A percentile compares a stretch with the other conserved stretches of the same genome.
phyloP scores from a whole-genome alignment of 169 alveolate genomes.

The Amoebophrya sp. region DNA sequence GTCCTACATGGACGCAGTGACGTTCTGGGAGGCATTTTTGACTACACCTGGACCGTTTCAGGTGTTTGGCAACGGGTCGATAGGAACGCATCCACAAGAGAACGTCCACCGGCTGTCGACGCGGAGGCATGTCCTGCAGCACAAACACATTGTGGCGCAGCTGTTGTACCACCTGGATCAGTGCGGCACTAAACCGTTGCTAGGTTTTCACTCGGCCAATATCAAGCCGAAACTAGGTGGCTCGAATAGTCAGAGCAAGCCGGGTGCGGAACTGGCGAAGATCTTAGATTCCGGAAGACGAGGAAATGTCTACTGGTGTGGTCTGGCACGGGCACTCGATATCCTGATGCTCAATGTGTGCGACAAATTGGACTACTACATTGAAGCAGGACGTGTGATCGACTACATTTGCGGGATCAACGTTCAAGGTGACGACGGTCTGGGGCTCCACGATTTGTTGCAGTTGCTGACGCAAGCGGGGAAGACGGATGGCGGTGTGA shows the following conservation, averaged over 20 bases:
- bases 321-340: neutral
- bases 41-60: neutral
- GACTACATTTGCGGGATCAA: no score
- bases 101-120: neutral
- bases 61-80: neutral
- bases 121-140: neutral
- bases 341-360: neutral
- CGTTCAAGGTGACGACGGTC: no score
- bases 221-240: neutral
- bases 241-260: neutral
- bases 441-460: no score
- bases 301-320: neutral
- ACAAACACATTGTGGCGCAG: neutral
- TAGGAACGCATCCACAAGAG: neutral
- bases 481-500: no score
- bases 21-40: neutral
- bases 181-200: neutral
- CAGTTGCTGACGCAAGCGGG: no score
- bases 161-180: neutral
- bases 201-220: neutral
- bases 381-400: neutral
- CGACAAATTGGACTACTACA: neutral
- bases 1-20: neutral
- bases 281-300: neutral
- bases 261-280: neutral